Conservation (phyloP, 1,284 basidiomycete species). For the Trichosporon inkin region DNA sequence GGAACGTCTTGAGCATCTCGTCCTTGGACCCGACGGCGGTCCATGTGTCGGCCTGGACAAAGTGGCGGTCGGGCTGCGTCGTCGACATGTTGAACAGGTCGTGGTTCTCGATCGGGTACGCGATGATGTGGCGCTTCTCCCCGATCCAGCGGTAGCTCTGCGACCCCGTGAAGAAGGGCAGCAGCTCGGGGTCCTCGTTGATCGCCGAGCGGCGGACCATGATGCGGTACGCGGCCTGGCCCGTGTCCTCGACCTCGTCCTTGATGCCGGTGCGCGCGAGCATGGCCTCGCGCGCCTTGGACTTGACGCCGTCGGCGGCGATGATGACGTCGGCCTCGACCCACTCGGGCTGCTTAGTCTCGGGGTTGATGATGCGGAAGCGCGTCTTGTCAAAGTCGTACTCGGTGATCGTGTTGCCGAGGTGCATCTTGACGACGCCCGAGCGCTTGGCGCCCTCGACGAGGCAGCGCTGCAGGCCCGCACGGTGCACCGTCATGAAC, state of each 20-base stretch:
- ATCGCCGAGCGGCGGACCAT: conserved; percentile 40
- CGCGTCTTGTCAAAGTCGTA: conserved; percentile 41
- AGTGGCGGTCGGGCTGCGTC: conserved; percentile 46
- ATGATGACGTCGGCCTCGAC: conserved; percentile 46
- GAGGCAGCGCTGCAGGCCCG: conserved; percentile 42
- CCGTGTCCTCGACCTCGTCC: conserved; percentile 47
- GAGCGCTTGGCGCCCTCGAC: conserved; percentile 29
- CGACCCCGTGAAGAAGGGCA: conserved; percentile 41
- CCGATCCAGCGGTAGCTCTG: conserved; percentile 49
- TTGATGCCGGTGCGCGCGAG: conserved; percentile 37
- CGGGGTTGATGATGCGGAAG: conserved; percentile 29
- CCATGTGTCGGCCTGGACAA: conserved; percentile 44
- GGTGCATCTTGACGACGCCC: conserved; percentile 36
- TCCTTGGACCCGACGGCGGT: conserved; percentile 42
- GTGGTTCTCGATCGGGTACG: conserved; percentile 45
- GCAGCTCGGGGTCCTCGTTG: conserved; percentile 45
- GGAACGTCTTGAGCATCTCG: conserved; percentile 45
- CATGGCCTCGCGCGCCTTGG: conserved; percentile 39
- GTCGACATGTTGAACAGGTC: conserved; percentile 48
- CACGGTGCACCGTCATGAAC: conserved; percentile 44
- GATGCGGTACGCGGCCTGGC: conserved; percentile 51
- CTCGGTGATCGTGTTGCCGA: conserved; percentile 35
- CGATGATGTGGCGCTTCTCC: conserved; percentile 47
- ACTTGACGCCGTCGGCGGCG: conserved; percentile 49
- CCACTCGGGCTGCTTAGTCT: conserved; percentile 29